Conservation (phyloP, 495 filamentous ascomycete genomes). For the Lophiostoma macrostomum region DNA sequence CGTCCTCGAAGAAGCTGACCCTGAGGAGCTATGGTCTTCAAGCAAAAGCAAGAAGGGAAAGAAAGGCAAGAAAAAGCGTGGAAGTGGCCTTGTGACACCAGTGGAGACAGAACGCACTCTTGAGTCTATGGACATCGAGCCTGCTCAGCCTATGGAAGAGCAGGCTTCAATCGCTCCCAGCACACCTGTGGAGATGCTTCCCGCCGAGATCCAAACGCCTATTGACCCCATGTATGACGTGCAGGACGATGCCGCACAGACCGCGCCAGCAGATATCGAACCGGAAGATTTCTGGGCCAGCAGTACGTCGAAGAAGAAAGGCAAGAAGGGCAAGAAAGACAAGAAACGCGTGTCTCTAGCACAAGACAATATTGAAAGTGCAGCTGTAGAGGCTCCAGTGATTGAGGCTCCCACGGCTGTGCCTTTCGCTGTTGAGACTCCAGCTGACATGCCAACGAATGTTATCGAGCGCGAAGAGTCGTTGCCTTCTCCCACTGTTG, state of each 20-base stretch:
- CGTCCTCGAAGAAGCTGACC: slow-evolving; percentile 36
- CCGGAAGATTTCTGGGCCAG: slow-evolving; percentile 1
- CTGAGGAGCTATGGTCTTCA: slow-evolving; percentile 34
- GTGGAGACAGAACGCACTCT: not conserved
- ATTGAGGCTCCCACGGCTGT: slow-evolving; percentile 23
- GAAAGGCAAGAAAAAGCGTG: slow-evolving; percentile 32
- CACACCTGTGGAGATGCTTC: not conserved
- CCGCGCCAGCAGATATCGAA: slow-evolving; percentile 16
- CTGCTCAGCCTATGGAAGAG: no score
- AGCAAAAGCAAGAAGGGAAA: slow-evolving; percentile 33
- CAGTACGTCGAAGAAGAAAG: slow-evolving; percentile 30
- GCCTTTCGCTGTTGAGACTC: slow-evolving; percentile 24
- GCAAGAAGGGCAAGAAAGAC: slow-evolving; percentile 35
- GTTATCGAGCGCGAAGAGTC: slow-evolving; percentile 8
- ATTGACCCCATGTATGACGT: no score
- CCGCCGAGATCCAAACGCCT: not conserved
- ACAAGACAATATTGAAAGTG: slow-evolving; percentile 13
- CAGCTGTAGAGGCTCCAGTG: slow-evolving; percentile 25
- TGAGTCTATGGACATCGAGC: not conserved
- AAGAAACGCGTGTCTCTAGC: slow-evolving; percentile 19
- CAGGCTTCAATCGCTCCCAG: not conserved
- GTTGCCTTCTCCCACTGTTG: not conserved
- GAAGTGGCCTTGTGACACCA: slow-evolving; percentile 16
- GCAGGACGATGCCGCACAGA: slow-evolving; percentile 1
- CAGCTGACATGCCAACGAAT: not conserved